Evolutionary conservation across 495 filamentous ascomycete species (phyloP), one percentile per base, ranked within the genome.

Genomic region (Articulospora tetracladia): DNA sequence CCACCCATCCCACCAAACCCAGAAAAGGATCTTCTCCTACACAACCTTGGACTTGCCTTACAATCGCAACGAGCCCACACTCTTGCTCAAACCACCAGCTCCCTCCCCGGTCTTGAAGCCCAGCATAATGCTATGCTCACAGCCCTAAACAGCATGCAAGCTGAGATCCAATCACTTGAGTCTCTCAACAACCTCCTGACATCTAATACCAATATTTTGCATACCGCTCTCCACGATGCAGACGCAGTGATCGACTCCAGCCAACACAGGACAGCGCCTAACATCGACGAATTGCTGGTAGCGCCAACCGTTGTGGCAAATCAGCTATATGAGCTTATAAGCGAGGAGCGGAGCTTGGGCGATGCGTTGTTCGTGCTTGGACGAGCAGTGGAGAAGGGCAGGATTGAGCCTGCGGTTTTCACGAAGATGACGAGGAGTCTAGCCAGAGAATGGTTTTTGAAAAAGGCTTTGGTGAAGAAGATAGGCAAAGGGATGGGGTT

Each of bases 1-100:
- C 93, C 93, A 0, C 93, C 93, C 12, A 90, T 96, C 53, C 94
- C 94, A 0, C 93, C 92, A 1, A 98, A 98, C 70, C 94, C 94
- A 7, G 92, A 98, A 74, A 98, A 97, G 69, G 92, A 97, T 70
- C 85, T 86, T 32, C 83, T 98, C 24, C 81, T 96, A 11, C 82
- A 85, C 46, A 87, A 90, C 17, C 80, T 98, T 24, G 90, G 89
- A 50, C 76, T 77, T 25, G 82, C 85, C 1, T 74, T 98, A 12
- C 73, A 83, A 60, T 71, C 82, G 41, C 86, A 86, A 56, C 83
- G 93, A 1, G 82, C 83, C 24, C 75, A 76, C 49, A 84, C 85
- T 34, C 78, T 86, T 39, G 65, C 74, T 10, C 86, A 91, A 58
- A 90, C 90, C 65, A 76, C 82, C 46, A 76, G 87, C 34, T 89